A percentile compares a stretch with the other conserved stretches of the same genome.
phyloP scores from a whole-genome alignment of 345 rosid genomes.

The Noccaea caerulescens region DNA sequence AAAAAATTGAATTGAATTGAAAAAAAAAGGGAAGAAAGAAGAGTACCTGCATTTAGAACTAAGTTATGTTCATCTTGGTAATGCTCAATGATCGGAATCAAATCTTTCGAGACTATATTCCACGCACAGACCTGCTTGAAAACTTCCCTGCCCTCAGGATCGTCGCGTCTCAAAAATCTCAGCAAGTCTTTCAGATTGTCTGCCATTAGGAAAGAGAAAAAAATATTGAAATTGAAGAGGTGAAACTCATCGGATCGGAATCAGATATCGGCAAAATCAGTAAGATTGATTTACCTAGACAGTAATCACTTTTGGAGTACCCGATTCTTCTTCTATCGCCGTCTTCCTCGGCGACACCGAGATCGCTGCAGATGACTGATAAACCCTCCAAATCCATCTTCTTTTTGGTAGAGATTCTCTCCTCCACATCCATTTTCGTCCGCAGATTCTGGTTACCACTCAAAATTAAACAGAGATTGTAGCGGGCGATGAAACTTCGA shows the following conservation, averaged over 20 bases:
- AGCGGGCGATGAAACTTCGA: not conserved
- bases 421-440: slow-evolving; percentile 40
- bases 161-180: slow-evolving; percentile 83
- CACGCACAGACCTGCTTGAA: slow-evolving; percentile 92
- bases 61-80: slow-evolving; percentile 64
- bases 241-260: not conserved
- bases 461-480: not conserved
- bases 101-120: slow-evolving; percentile 74
- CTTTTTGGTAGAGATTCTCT: slow-evolving; percentile 39
- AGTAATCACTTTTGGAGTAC: slow-evolving; percentile 62
- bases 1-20: not conserved
- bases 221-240: not conserved
- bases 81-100: slow-evolving; percentile 82
- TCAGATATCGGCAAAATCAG: slow-evolving; percentile 3
- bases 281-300: slow-evolving; percentile 52
- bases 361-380: slow-evolving; percentile 70
- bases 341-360: slow-evolving; percentile 64
- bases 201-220: slow-evolving; percentile 25
- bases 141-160: slow-evolving; percentile 77
- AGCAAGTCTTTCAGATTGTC: slow-evolving; percentile 80
- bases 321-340: slow-evolving; percentile 54
- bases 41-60: slow-evolving; percentile 75
- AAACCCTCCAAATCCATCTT: slow-evolving; percentile 64
- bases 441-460: not conserved
- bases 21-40: not conserved